Conservation (phyloP, 805 yeast genomes). For the Metschnikowia shivogae region DNA sequence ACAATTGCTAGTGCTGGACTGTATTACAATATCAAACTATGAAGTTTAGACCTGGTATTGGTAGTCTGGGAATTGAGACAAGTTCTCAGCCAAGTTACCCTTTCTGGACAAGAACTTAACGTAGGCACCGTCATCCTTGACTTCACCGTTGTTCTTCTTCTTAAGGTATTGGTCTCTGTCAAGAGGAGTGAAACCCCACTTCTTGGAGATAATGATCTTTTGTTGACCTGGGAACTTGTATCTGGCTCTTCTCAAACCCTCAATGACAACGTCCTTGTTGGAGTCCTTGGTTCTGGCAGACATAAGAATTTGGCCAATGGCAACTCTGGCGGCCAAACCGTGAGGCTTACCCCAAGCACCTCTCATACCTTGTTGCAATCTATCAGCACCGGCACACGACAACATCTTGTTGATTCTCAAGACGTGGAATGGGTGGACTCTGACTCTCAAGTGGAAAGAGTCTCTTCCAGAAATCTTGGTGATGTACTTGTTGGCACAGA, state of each 20-base stretch:
- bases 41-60: slow-evolving; percentile 45
- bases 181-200: slow-evolving; percentile 99
- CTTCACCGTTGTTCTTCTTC: slow-evolving; percentile 96
- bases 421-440: slow-evolving; percentile 99
- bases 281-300: slow-evolving; percentile 98
- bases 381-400: slow-evolving; percentile 99
- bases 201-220: slow-evolving; percentile 97
- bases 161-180: slow-evolving; percentile 95
- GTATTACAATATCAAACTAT: slow-evolving; percentile 9
- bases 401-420: slow-evolving; percentile 99
- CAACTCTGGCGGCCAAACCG: slow-evolving; percentile 99
- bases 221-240: slow-evolving; percentile 99
- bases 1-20: background rate
- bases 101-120: slow-evolving; percentile 96
- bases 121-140: slow-evolving; percentile 99
- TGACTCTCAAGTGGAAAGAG: slow-evolving; percentile 98
- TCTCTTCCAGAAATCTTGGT: slow-evolving; percentile 98
- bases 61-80: slow-evolving; percentile 90
- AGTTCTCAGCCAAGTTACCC: slow-evolving; percentile 92
- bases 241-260: slow-evolving; percentile 99
- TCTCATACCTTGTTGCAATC: slow-evolving; percentile 99
- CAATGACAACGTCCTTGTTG: slow-evolving; percentile 96
- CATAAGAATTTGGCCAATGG: slow-evolving; percentile 96
- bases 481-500: slow-evolving; percentile 99
- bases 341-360: slow-evolving; percentile 99